Conservation (phyloP, 192 early-diverging fungal species). For the Rhizophagus sp. region DNA sequence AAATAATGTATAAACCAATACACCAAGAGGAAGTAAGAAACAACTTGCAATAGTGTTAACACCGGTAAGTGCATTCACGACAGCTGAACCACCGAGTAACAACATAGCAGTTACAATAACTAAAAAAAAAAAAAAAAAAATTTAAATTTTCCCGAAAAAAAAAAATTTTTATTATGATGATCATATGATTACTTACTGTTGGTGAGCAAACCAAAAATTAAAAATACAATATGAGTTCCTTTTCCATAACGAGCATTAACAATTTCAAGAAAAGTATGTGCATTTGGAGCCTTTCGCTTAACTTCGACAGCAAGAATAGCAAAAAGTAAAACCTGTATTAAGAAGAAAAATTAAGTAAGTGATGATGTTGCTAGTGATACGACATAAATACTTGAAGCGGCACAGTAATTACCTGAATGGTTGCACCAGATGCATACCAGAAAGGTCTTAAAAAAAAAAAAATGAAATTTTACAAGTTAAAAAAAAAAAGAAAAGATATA, state of each 20-base stretch:
- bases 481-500: too few species aligned
- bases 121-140: conserved; percentile 10
- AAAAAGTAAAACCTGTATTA: conserved; percentile 58
- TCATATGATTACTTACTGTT: conserved; percentile 39
- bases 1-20: conserved; percentile 64
- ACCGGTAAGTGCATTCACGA: conserved; percentile 64
- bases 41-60: conserved; percentile 64
- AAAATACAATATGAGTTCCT: conserved; percentile 58
- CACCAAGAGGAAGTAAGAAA: conserved; percentile 69
- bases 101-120: conserved; percentile 75
- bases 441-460: conserved; percentile 40
- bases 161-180: too few species aligned
- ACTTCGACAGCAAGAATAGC: conserved; percentile 75
- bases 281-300: conserved; percentile 71
- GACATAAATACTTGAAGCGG: not conserved
- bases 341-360: too few species aligned
- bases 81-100: conserved; percentile 68
- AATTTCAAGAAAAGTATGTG: conserved; percentile 75
- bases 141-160: not conserved
- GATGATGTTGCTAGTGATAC: too few species aligned
- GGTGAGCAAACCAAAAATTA: conserved; percentile 53
- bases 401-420: conserved; percentile 51
- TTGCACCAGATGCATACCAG: conserved; percentile 72
- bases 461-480: too few species aligned
- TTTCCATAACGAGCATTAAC: conserved; percentile 66